Percentiles rank a stretch among this genome's conserved stretches.
phyloP scores from a whole-genome alignment of 2,329 filamentous ascomycete species.

The Bretziella fagacearum region DNA sequence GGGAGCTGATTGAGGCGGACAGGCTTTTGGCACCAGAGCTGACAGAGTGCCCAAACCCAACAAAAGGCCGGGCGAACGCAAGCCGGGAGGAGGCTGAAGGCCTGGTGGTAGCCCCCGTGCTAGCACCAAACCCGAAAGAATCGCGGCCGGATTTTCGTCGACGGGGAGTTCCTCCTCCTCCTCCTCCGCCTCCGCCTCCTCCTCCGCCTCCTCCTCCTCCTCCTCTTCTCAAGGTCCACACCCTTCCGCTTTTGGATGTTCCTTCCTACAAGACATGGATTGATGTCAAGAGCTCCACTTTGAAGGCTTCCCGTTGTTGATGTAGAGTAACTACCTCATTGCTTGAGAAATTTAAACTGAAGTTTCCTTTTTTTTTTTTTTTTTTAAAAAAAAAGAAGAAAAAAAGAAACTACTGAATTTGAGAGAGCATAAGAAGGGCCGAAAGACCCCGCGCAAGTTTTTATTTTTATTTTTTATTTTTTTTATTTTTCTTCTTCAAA shows the following conservation, averaged over 20 bases:
- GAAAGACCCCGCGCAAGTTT: too few species aligned
- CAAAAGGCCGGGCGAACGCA: constrained; percentile 7
- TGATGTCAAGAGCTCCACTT: too few species aligned
- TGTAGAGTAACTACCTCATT: too few species aligned
- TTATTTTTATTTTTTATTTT: too few species aligned
- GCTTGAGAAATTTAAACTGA: too few species aligned
- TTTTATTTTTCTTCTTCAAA: background rate
- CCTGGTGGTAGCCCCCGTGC: background rate
- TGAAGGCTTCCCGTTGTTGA: too few species aligned
- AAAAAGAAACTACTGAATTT: background rate
- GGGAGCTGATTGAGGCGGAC: constrained; percentile 10
- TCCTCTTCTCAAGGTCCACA: too few species aligned
- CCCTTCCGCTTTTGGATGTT: too few species aligned
- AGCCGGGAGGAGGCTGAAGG: constrained; percentile 6
- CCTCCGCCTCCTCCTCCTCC: background rate
- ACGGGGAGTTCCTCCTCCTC: constrained; percentile 6
- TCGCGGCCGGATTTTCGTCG: constrained; percentile 12
- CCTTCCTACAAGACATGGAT: too few species aligned
- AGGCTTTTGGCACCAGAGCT: background rate
- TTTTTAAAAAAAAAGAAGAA: too few species aligned
- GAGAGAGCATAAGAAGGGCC: too few species aligned
- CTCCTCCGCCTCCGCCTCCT: constrained; percentile 3
- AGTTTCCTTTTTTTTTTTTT: too few species aligned
- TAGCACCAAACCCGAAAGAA: constrained; percentile 11
- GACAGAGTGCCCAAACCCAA: constrained; percentile 3